Percentiles rank a stretch among this genome's conserved stretches.
Evolutionary conservation across 2,329 filamentous ascomycete species (phyloP).

Genomic region (Gnomoniopsis smithogilvyi): DNA sequence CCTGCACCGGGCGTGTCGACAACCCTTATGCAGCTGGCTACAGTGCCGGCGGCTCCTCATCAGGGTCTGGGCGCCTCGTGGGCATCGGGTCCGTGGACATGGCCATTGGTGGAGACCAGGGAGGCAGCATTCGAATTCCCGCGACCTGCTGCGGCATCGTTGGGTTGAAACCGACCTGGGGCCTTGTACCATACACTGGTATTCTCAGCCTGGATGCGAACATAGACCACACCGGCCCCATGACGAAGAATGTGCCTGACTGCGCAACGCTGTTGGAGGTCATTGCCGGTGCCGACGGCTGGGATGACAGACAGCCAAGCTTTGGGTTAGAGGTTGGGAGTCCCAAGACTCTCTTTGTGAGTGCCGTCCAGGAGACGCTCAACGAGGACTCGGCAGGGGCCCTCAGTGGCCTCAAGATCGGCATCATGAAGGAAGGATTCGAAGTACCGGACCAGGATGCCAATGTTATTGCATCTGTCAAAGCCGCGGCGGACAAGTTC

Average conservation of each 20-base stretch:
- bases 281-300: constrained; percentile 41
- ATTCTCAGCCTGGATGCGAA: constrained; percentile 35
- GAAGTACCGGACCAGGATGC: constrained; percentile 33
- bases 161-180: constrained; percentile 37
- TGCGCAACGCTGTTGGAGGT: constrained; percentile 35
- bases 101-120: constrained; percentile 25
- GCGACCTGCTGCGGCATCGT: constrained; percentile 29
- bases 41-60: constrained; percentile 28
- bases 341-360: constrained; percentile 10
- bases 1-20: constrained; percentile 27
- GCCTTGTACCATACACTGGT: constrained; percentile 42
- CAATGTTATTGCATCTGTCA: constrained; percentile 37
- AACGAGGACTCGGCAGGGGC: not conserved
- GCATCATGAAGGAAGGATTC: constrained; percentile 43
- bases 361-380: constrained; percentile 3
- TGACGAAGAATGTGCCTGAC: constrained; percentile 37
- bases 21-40: constrained; percentile 24
- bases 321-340: constrained; percentile 13
- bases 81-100: constrained; percentile 20
- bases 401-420: constrained; percentile 33
- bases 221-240: constrained; percentile 43
- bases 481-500: constrained; percentile 34
- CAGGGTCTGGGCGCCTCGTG: constrained; percentile 29
- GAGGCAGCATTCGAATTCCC: constrained; percentile 30
- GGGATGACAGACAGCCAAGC: constrained; percentile 30